Conservation (phyloP, 106 monocot genomes). For the Xerophyta viscosa region DNA sequence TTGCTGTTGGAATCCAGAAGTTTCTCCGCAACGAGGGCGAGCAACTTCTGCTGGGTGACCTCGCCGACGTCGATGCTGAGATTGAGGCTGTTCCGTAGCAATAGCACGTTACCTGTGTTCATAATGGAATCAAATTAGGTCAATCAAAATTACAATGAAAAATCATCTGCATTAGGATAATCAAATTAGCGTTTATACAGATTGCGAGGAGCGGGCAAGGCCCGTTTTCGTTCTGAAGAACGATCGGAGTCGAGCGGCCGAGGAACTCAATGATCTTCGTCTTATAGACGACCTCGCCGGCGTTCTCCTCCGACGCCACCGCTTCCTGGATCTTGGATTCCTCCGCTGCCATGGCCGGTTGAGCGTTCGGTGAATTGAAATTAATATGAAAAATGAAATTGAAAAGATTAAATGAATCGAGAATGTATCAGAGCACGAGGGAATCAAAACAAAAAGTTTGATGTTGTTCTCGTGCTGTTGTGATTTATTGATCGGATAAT, state of each 20-base stretch:
- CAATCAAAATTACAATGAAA: not conserved
- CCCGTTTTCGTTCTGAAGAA: conserved; percentile 95
- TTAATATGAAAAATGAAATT: too few species aligned
- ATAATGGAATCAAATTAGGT: not conserved
- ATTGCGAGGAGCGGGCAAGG: conserved; percentile 96
- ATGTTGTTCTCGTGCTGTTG: too few species aligned
- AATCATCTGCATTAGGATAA: not conserved
- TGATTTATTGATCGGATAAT: too few species aligned
- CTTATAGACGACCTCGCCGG: conserved; percentile 42
- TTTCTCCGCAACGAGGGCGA: conserved; percentile 72
- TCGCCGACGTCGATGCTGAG: conserved; percentile 56
- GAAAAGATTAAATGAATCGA: too few species aligned
- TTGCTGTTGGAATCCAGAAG: conserved; percentile 81
- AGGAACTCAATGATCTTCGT: conserved; percentile 80
- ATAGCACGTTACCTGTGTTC: conserved; percentile 61
- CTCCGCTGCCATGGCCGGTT: conserved; percentile 3
- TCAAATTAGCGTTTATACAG: conserved; percentile 30
- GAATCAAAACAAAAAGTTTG: too few species aligned
- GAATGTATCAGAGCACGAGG: too few species aligned
- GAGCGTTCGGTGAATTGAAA: too few species aligned
- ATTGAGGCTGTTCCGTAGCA: conserved; percentile 61
- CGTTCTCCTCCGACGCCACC: conserved; percentile 4
- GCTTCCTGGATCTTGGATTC: not conserved
- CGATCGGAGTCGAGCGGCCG: conserved; percentile 74
- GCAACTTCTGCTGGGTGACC: conserved; percentile 63